These are phyloP conservation scores for Pyricularia sp. DNA, from an alignment of 2,329 filamentous ascomycete genomes.

Conservation along the genomic window DNA sequence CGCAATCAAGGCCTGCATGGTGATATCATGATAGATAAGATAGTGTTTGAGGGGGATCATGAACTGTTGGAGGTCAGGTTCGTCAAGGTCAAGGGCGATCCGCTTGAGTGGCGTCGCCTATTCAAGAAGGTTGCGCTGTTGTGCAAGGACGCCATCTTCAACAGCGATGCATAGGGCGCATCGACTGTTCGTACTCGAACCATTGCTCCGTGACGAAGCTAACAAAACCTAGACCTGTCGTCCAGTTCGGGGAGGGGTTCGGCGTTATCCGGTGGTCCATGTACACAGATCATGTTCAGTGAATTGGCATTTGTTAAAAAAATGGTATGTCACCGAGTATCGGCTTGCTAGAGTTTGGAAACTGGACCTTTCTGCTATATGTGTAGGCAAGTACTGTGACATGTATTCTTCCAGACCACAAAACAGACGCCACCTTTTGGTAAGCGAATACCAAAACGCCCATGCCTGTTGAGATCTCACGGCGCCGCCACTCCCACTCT, in stretches of 20 bases:
- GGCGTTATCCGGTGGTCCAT: neutral
- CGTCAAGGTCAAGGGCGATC: slow-evolving; percentile 90
- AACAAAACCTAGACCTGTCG: neutral
- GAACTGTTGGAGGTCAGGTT: slow-evolving; percentile 80
- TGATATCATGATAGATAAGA: slow-evolving; percentile 63
- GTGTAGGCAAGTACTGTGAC: no score
- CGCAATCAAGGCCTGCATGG: slow-evolving; percentile 65
- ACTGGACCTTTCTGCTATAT: no score
- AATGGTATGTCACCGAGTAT: neutral
- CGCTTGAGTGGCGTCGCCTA: slow-evolving; percentile 89
- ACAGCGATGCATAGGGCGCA: slow-evolving; percentile 29
- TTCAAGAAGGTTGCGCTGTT: slow-evolving; percentile 92
- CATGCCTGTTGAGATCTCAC: neutral
- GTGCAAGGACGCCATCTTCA: slow-evolving; percentile 76
- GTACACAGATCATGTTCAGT: neutral
- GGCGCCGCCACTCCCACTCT: no score
- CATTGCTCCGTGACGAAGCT: neutral
- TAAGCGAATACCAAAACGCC: neutral
- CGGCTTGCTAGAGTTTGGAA: neutral
- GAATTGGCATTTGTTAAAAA: neutral
- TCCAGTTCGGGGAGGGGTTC: neutral
- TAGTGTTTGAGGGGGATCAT: slow-evolving; percentile 44
- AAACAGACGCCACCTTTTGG: neutral
- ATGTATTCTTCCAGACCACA: neutral
- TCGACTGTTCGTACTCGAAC: neutral